Evolutionary conservation across 2,329 filamentous ascomycete species (phyloP), one percentile per base, ranked within the genome.

Genomic region (Plectosphaerella plurivora): DNA sequence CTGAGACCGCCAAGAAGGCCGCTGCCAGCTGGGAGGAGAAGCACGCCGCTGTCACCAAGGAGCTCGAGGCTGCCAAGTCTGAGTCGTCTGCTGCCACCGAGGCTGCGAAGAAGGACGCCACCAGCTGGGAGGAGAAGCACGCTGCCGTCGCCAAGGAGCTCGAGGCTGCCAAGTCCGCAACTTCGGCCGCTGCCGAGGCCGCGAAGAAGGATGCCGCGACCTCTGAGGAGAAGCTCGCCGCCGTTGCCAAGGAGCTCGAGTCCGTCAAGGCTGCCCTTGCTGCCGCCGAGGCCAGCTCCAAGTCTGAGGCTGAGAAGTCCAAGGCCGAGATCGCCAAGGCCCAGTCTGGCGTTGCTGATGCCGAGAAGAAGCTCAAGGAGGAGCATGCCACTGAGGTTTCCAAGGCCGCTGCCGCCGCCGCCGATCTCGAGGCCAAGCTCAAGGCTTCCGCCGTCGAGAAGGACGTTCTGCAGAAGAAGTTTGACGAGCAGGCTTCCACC

Each of bases 1-100:
- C 28, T 15, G 65, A 66, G 51, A 55, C 61, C 50, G 59, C 57
- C n/a, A 64, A 68, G 64, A 62, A 67, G 59, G 60, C 62, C 7
- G 57, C 61, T 25, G 58, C 60, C 18, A 61, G 61, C 5, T 57
- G 56, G 50, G 50, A 63, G 47, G 53, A 58, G 48, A 59, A 60
- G 53, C 57, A 59, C 28, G 54, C 57, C 35, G 55, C 56, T 6
- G 57, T 11, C 9, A 52, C 60, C 39, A 24, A 60, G 44, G 47
- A 56, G n/a, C 57, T 65, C 10, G 52, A 62, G 33, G 53, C 63
- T 47, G 53, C 57, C 35, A 57, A 63, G 33, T 59, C 62, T 52
- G 47, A 55, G 24, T 53, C 59, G 12, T 55, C 61, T 2, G 58
- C 56, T 15, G 57, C 49, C 28, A 57, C 63, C 20, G 57, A 61